Evolutionary conservation across 2,329 filamentous ascomycete genomes (phyloP).

Genomic region (Diplodia intermedia): DNA sequence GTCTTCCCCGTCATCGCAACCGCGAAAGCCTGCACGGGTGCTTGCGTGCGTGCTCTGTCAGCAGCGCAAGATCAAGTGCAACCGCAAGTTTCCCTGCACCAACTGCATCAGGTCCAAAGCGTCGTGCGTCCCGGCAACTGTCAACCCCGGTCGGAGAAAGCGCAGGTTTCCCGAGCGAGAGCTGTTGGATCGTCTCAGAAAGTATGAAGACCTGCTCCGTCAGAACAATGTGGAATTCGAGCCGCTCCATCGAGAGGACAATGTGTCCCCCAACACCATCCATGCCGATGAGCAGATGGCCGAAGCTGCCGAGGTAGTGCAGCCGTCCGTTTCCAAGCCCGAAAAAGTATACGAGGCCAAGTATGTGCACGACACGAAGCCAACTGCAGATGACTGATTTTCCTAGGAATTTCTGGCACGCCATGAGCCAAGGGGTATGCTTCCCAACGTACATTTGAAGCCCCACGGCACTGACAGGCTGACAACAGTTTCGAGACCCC

Average conservation of each 20-base stretch:
- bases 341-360: conserved; percentile 3
- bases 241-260: conserved; percentile 58
- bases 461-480: conserved; percentile 36
- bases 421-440: conserved; percentile 54
- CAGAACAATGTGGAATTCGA: conserved; percentile 74
- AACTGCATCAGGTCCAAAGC: conserved; percentile 70
- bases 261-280: neutral
- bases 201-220: conserved; percentile 71
- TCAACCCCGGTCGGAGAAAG: conserved; percentile 63
- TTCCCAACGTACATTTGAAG: neutral
- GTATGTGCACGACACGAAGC: conserved; percentile 1
- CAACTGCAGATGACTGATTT: conserved; percentile 37
- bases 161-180: conserved; percentile 73
- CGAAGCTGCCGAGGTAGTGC: neutral
- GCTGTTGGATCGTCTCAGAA: conserved; percentile 70
- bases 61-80: conserved; percentile 76
- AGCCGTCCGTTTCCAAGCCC: neutral
- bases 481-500: conserved; percentile 38
- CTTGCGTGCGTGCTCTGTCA: conserved; percentile 74
- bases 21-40: conserved; percentile 44
- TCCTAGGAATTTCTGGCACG: conserved; percentile 54
- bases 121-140: conserved; percentile 59
- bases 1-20: neutral
- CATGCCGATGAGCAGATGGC: neutral
- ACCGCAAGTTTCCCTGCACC: conserved; percentile 73